A percentile compares a stretch with the other conserved stretches of the same genome.
Evolutionary conservation across 768 basidiomycete genomes (phyloP).

Genomic region (Neoboletus brunneissimus): DNA sequence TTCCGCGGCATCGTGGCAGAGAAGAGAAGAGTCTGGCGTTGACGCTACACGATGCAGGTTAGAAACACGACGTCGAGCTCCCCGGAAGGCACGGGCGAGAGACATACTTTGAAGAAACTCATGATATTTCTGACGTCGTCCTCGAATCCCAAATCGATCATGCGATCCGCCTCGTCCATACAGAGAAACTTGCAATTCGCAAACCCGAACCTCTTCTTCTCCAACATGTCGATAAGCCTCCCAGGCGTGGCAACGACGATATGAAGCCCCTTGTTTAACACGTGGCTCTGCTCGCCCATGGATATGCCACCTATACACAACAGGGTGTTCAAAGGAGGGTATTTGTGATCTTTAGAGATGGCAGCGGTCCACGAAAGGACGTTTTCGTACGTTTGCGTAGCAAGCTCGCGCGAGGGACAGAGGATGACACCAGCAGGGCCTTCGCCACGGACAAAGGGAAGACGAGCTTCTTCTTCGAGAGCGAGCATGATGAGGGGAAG

Average conservation of each 20-base stretch:
- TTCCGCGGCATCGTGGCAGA: slow-evolving; percentile 99
- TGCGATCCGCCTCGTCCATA: slow-evolving; percentile 99
- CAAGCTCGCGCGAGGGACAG: slow-evolving; percentile 95
- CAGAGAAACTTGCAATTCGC: slow-evolving; percentile 94
- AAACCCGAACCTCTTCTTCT: slow-evolving; percentile 91
- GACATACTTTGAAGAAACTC: slow-evolving; percentile 91
- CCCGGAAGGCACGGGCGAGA: background rate
- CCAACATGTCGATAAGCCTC: slow-evolving; percentile 95
- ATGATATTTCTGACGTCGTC: slow-evolving; percentile 99
- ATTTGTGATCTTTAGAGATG: slow-evolving; percentile 73
- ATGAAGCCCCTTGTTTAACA: slow-evolving; percentile 87
- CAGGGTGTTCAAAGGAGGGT: slow-evolving; percentile 83
- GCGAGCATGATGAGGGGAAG: slow-evolving; percentile 97
- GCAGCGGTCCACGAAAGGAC: slow-evolving; percentile 82
- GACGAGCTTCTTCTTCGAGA: slow-evolving; percentile 86
- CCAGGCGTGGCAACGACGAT: slow-evolving; percentile 97
- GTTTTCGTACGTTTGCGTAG: slow-evolving; percentile 96
- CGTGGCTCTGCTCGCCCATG: slow-evolving; percentile 96
- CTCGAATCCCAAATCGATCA: slow-evolving; percentile 99
- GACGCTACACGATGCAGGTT: slow-evolving; percentile 51
- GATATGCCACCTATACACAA: slow-evolving; percentile 98
- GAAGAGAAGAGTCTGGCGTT: slow-evolving; percentile 95
- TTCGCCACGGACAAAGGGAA: slow-evolving; percentile 90
- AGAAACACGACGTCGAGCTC: background rate
- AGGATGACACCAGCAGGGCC: slow-evolving; percentile 96